A percentile compares a stretch with the other conserved stretches of the same genome.
These are phyloP conservation scores for Phytophthora tentaculata DNA, from an alignment of 352 stramenopile species.

Conservation along the genomic window DNA sequence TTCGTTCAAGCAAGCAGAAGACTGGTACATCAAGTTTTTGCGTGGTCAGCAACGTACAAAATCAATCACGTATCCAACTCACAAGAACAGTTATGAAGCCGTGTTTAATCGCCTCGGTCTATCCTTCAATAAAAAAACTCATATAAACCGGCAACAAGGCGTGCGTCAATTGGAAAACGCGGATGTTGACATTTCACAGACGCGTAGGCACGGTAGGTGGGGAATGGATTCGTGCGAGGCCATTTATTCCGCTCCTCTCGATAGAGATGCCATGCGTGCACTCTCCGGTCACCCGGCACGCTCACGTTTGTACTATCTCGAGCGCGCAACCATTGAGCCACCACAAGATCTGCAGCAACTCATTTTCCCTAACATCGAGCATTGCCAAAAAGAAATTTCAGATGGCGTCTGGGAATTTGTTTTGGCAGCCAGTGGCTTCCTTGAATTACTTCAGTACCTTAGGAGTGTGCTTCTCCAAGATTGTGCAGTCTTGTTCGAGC, in stretches of 20 bases:
- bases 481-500: constrained; percentile 6
- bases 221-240: constrained; percentile 7
- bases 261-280: neutral
- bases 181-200: constrained; percentile 8
- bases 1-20: neutral
- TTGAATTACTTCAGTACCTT: constrained; percentile 12
- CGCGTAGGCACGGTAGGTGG: constrained; percentile 4
- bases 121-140: constrained; percentile 10
- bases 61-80: constrained; percentile 11
- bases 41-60: constrained; percentile 1
- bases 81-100: constrained; percentile 13
- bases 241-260: constrained; percentile 3
- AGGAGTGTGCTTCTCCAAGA: constrained; percentile 12
- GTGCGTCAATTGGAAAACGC: constrained; percentile 5
- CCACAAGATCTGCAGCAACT: neutral
- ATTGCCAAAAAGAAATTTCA: constrained; percentile 8
- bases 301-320: constrained; percentile 4
- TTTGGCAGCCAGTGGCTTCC: constrained; percentile 16
- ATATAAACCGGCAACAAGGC: constrained; percentile 20
- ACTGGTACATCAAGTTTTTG: constrained; percentile 14
- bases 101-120: constrained; percentile 2
- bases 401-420: constrained; percentile 6
- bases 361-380: constrained; percentile 6
- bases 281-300: constrained; percentile 2
- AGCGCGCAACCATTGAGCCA: constrained; percentile 9